These are phyloP conservation scores for Vaccinium corymbosum DNA, from an alignment of 148 eudicot species.

Conservation along the genomic window DNA sequence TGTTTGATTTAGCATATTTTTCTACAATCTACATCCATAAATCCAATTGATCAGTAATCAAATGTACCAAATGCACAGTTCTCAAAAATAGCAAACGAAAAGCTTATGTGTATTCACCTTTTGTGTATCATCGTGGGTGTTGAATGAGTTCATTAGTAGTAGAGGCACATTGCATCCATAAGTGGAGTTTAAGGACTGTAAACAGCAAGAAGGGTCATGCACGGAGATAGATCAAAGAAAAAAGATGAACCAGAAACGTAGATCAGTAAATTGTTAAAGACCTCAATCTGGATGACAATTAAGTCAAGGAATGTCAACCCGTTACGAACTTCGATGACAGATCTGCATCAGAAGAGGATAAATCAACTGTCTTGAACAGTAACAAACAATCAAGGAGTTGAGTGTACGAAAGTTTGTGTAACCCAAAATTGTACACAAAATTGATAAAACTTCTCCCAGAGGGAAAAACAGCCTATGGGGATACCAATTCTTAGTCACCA, in stretches of 20 bases:
- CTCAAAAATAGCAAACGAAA: background rate
- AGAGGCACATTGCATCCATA: conserved; percentile 94
- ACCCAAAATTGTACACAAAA: background rate
- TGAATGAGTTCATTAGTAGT: conserved; percentile 95
- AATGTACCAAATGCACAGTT: background rate
- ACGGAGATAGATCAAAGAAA: background rate
- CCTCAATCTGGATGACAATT: conserved; percentile 93
- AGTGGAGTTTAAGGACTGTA: conserved; percentile 64
- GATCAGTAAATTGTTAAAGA: conserved; percentile 17
- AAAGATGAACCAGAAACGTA: background rate
- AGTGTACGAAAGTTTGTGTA: background rate
- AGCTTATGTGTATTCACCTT: conserved; percentile 44
- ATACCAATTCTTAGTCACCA: background rate
- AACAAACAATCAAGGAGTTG: background rate
- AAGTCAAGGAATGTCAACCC: conserved; percentile 86
- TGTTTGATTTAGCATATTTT: conserved; percentile 65
- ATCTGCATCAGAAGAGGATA: conserved; percentile 38
- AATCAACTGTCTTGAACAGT: background rate
- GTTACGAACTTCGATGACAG: conserved; percentile 93
- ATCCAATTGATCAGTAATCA: conserved; percentile 4
- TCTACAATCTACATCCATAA: conserved; percentile 67
- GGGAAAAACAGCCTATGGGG: background rate
- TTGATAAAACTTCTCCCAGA: background rate
- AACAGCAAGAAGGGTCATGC: conserved; percentile 6
- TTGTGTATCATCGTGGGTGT: conserved; percentile 91